Base-by-base conservation (phyloP, 371 early-diverging fungal genomes). In the Mortierella sp. region DNA sequence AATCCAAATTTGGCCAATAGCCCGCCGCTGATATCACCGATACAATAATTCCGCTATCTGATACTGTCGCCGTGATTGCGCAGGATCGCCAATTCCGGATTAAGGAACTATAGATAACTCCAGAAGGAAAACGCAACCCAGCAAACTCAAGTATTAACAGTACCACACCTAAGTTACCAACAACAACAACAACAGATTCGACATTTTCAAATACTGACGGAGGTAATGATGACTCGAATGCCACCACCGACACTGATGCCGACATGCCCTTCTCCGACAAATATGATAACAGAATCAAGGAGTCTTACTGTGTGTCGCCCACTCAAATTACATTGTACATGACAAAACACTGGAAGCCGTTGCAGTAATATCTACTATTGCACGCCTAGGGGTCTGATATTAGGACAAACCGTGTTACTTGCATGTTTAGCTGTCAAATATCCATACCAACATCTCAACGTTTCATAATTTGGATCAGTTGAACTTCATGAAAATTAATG, bases 31-130 rank as follows among this genome's bases (percentile, higher is more conserved):
- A 52, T 40, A 67, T 58, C 32, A 55, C 63, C 40, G 47, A 57
- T n/a, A 41, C 21, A 0, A 13, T 28, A 11, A 4, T 36, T 33
- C 8, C 33, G 19, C 24, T 48, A 53, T n/a, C 61, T 40, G 22
- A 24, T n/a, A 6, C 63, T n/a, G 48, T 41, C n/a, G 50, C 32
- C 9, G 40, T 43, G 33, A 11, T 59, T 7, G 71, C 67, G 8
- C 80, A 79, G 62, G 80, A 79, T 55, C 70, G 74, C n/a, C 74
- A 74, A 58, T 79, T 79, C 71, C 61, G 68, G 36, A 74, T 79
- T 67, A 74, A 67, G 40, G 74, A 68, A 10, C 28, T 79, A 15
- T 11, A 66, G 55, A 71, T 74, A 1, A 40, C 50, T 0, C 80
- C 80, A 4, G 71, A 74, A 15, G 80, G 74, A 7, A 52, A 79